A percentile compares a stretch with the other conserved stretches of the same genome.
Evolutionary conservation across 208 protist species (phyloP).

Genomic region (Vickermania spadyakhi): DNA sequence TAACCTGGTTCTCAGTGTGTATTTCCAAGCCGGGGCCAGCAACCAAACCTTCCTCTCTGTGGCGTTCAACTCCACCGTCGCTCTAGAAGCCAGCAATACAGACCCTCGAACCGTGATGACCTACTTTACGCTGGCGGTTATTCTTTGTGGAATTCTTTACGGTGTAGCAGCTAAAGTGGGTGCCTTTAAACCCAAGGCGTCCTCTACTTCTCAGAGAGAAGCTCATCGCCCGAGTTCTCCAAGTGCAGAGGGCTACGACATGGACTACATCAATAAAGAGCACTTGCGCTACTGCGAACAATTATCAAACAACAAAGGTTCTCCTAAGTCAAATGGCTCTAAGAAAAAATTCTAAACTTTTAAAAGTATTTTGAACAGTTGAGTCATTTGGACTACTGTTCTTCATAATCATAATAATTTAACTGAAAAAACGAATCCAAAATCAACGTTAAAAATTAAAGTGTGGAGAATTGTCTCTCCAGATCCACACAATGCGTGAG

Average conservation of each 20-base stretch:
- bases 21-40: constrained; percentile 43
- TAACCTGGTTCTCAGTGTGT: constrained; percentile 75
- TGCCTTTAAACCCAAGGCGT: constrained; percentile 27
- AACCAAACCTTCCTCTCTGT: constrained; percentile 58
- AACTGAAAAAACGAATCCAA: too few species aligned
- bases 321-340: constrained; percentile 14
- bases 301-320: constrained; percentile 11
- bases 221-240: constrained; percentile 3
- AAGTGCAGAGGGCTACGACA: constrained; percentile 47
- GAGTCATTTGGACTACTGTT: too few species aligned
- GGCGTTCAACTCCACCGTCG: constrained; percentile 70
- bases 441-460: too few species aligned
- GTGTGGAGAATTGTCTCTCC: too few species aligned
- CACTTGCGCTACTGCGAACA: constrained; percentile 67
- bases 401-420: too few species aligned
- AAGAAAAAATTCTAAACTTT: constrained; percentile 43
- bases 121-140: constrained; percentile 63
- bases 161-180: constrained; percentile 28
- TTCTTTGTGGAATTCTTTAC: constrained; percentile 48
- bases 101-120: constrained; percentile 79
- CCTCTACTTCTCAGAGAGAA: constrained; percentile 6
- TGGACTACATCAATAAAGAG: constrained; percentile 74
- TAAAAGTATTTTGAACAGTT: too few species aligned
- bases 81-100: constrained; percentile 54
- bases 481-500: too few species aligned